Evolutionary conservation across 257 asterid genomes (phyloP).

Genomic region (Paraleonurus japonicus): DNA sequence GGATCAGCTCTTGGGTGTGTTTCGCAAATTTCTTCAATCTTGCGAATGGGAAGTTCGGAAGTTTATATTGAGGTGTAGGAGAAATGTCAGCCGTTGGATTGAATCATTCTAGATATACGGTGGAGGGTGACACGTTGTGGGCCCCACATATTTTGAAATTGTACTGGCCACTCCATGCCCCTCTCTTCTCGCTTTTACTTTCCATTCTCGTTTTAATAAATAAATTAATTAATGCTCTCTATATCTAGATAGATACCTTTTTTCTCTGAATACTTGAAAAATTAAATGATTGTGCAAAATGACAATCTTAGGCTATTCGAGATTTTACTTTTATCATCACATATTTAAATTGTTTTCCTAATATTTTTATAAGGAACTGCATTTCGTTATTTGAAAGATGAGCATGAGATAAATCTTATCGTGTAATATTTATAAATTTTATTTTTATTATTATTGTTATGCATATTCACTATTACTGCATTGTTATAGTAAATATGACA

Average conservation of each 20-base stretch:
- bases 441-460: no score
- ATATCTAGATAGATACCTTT: no score
- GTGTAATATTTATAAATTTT: no score
- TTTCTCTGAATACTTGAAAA: no score
- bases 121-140: slow-evolving; percentile 44
- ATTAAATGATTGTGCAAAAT: not conserved
- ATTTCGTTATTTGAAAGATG: no score
- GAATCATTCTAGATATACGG: slow-evolving; percentile 30
- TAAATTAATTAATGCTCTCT: not conserved
- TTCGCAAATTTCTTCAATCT: not conserved
- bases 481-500: no score
- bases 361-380: no score
- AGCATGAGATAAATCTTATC: no score
- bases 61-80: slow-evolving; percentile 28
- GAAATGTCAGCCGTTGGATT: slow-evolving; percentile 30
- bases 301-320: not conserved
- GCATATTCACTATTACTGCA: no score
- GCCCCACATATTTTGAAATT: slow-evolving; percentile 25
- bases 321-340: not conserved
- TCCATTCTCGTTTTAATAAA: not conserved
- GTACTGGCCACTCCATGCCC: slow-evolving; percentile 29
- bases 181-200: slow-evolving; percentile 38
- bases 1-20: not conserved
- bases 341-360: no score
- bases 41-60: not conserved